Base-by-base conservation (phyloP, 1,139 yeast genomes). In the Kluyveromyces marxianus region DNA sequence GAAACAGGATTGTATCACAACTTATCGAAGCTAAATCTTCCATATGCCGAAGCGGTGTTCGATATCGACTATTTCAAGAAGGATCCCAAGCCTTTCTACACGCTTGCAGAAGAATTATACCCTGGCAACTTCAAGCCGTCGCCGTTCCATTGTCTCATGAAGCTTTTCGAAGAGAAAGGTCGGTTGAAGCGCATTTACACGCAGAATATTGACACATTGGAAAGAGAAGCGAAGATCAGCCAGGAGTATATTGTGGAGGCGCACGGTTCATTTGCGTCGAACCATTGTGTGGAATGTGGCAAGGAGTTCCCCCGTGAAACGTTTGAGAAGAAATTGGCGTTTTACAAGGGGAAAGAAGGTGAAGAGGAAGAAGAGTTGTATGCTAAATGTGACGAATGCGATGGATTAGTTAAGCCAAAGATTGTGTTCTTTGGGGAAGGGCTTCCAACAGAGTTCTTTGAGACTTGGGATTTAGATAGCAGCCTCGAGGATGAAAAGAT, bases 31-130 rank as follows among this genome's bases (percentile, higher is more conserved):
- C 69, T 90, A 35, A 73, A 86, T 38, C 69, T 90, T 41, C 97
- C 97, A 4, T 89, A 78, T 59, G 94, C 97, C 0, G 98, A 90
- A 63, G 97, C 97, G 0, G 96, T 92, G 1, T 92, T 90, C 63
- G 97, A 89, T 60, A 83, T 90, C 32, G 89, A 81, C 31, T 92
- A 79, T 64, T 87, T 88, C 62, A 68, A 74, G 43, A 72, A 81
- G 47, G 75, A 77, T 44, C 97, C 97, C 0, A 72, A 77, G 52
- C 94, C 97, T 0, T 90, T 90, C 61, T 89, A 86, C 58, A 79
- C 87, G 0, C 70, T 90, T 46, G 95, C 96, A 0, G 77, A 77
- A 21, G 97, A 88, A 55, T 69, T 92, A 44, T 87, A 81, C 55
- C 98, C 98, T 0, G 95, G 96, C 0, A 82, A 83, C 53, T 90